phyloP scores from a whole-genome alignment of 139 green algal genomes.

The Auxenochlorella pyrenoidosa region DNA sequence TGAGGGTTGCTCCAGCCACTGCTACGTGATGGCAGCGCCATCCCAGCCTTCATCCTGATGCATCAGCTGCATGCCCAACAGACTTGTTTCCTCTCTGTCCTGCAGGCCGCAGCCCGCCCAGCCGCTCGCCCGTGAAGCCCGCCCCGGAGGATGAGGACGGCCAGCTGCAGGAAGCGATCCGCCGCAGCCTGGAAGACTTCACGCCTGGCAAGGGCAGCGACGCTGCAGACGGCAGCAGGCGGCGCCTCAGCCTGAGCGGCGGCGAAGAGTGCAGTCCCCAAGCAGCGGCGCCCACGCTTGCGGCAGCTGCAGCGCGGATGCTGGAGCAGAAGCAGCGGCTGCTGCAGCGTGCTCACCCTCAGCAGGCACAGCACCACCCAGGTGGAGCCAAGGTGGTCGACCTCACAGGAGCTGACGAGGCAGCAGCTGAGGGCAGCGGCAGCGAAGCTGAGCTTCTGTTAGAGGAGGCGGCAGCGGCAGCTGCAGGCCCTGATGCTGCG shows the following conservation, averaged over 20 bases:
- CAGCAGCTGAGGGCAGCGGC: background rate
- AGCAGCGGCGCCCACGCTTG: background rate
- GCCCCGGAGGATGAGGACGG: slow-evolving; percentile 61
- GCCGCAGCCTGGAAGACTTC: slow-evolving; percentile 54
- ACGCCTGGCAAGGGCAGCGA: too few species aligned
- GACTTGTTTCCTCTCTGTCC: background rate
- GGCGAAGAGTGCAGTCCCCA: background rate
- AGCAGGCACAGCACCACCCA: background rate
- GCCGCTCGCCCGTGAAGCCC: background rate
- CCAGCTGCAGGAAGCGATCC: slow-evolving; percentile 78
- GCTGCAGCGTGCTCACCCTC: background rate
- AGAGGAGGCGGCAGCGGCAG: background rate
- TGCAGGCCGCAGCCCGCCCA: slow-evolving; percentile 12
- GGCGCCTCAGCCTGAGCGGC: background rate
- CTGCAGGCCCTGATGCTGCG: background rate
- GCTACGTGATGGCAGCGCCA: background rate
- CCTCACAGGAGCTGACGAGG: background rate
- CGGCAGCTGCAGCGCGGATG: background rate
- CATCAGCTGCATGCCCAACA: background rate
- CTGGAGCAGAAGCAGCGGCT: background rate
- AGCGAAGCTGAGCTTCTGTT: background rate
- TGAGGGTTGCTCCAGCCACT: background rate
- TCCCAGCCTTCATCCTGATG: background rate
- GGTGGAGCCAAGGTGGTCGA: background rate
- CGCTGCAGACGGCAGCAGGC: background rate